Evolutionary conservation across 2,329 filamentous ascomycete species (phyloP), one percentile per base, ranked within the genome.

Genomic region (Venturia carpophila): DNA sequence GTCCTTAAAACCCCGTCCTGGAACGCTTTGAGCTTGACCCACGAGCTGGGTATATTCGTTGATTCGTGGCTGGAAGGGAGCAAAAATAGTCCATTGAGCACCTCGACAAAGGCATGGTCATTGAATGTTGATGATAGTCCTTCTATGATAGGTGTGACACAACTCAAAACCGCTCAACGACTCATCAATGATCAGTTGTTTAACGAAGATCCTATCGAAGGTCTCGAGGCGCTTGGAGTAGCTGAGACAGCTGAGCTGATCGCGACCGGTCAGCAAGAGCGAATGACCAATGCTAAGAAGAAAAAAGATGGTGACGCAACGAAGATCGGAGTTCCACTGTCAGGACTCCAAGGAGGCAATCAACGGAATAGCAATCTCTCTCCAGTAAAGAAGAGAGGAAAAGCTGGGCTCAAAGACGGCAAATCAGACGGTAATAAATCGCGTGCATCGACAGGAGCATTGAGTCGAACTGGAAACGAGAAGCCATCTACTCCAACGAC

Each of bases 11-110:
- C 88, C 67, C 70, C 75, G 7, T 81, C 88, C 37, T 92, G 91
- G 80, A 79, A 79, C 30, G 79, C 85, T 0, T 86, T 91, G 70
- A 89, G 87, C 66, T 75, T 79, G 34, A 86, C 85, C 27, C 90
- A 93, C 69, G 90, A 96, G 72, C 82, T 97, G 66, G 91, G 91
- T 0, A 75, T 96, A 13, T 89, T 87, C 66, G 76, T 96, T 2
- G 72, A 84, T 2, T 76, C 84, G 39, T 91, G 93, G 71, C 88
- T 91, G 0, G 78, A 79, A 13, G 79, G 82, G 0, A 81, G 82
- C 3, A 82, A 83, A 2, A 74, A 78, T 19, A 5, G n/a, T n/a
- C 3, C n/a, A 10, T 21, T 24, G n/a, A 49, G 45, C n/a, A 27
- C 21, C 11, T 30, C 47, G 5, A 52, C 30, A n/a, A 19, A 39